These are phyloP conservation scores for Kalaharituber pfeilii DNA, from an alignment of 2,329 filamentous ascomycete genomes.

Conservation along the genomic window DNA sequence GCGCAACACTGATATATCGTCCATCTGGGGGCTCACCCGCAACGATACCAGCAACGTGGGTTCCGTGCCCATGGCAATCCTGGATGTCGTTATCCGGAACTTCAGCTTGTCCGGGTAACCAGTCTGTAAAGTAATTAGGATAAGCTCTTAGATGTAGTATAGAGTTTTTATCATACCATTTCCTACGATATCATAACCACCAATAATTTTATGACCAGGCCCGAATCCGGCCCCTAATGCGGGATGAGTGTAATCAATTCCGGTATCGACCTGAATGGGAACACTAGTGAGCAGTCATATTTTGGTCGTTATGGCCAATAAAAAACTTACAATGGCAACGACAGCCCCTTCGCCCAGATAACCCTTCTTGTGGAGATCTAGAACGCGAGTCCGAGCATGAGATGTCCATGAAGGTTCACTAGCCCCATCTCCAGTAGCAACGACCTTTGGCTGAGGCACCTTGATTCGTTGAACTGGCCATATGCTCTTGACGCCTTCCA, in stretches of 20 bases:
- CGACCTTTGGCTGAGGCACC: neutral
- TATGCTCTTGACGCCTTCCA: conserved; percentile 9
- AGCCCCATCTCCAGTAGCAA: neutral
- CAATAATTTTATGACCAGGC: conserved; percentile 18
- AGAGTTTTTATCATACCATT: conserved; percentile 16
- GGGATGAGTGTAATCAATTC: conserved; percentile 21
- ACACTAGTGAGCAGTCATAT: conserved; percentile 2
- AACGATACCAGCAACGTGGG: conserved; percentile 10
- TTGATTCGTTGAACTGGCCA: conserved; percentile 4
- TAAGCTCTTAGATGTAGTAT: conserved; percentile 9
- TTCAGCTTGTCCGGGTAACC: neutral
- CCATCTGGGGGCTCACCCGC: neutral
- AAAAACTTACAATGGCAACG: conserved; percentile 12
- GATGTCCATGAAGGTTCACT: neutral
- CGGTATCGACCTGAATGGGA: conserved; percentile 19
- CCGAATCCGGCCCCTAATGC: conserved; percentile 20
- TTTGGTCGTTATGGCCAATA: neutral
- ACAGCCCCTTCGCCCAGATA: conserved; percentile 12
- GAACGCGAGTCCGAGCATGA: conserved; percentile 13
- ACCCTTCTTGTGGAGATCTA: conserved; percentile 14
- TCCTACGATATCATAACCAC: conserved; percentile 20
- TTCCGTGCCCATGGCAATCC: conserved; percentile 21
- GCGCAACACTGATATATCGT: conserved; percentile 23
- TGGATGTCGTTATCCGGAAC: conserved; percentile 17
- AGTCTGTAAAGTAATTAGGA: neutral